Evolutionary conservation across 441 rosid genomes (phyloP), one percentile per base, ranked within the genome.

Genomic region (Gossypium laxum): DNA sequence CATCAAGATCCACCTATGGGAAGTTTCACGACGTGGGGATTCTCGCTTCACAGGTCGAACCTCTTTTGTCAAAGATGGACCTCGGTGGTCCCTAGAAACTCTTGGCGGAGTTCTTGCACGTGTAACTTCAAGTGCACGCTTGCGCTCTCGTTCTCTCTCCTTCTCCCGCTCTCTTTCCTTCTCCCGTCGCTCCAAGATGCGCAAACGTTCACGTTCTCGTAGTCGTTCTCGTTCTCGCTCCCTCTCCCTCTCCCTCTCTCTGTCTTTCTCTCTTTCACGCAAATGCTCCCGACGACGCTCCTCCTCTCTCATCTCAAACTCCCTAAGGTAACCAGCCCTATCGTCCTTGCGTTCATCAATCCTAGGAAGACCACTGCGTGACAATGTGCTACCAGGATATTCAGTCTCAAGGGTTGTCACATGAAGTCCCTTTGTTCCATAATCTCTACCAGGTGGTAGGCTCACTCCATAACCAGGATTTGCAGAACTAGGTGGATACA

Each of bases 391-490:
- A 80, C 78, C 69, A 43, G 84, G 82, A 81, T 89, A 95, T 58
- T 91, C 98, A 1, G 85, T 72, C 64, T 92, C 97, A 2, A 85
- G 84, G 63, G 96, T 76, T 21, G 89, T 58, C 75, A 82, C 87
- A 70, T 85, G 97, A 54, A 89, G 87, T 72, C 92, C 95, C 82
- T 92, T 95, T 75, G 91, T 70, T 62, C 93, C 96, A 80, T 92
- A 92, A 80, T 95, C 95, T 82, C 98, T 85, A 26, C 98, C 97
- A 71, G 99, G 98, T 82, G 99, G 99, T 78, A 95, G 79, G 85
- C 99, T 95, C 78, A 95, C 95, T 54, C 97, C 98, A 82, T 95
- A 92, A 56, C 98, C 99, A 18, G 99, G 99, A 83, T 95, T 92
- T 32, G 92, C 80, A 48, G 92, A 85, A 74, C 82, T 83, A 72